Evolutionary conservation across 805 yeast genomes (phyloP), one percentile per base, ranked within the genome.

Genomic region (Zygotorulaspora chibaensis): DNA sequence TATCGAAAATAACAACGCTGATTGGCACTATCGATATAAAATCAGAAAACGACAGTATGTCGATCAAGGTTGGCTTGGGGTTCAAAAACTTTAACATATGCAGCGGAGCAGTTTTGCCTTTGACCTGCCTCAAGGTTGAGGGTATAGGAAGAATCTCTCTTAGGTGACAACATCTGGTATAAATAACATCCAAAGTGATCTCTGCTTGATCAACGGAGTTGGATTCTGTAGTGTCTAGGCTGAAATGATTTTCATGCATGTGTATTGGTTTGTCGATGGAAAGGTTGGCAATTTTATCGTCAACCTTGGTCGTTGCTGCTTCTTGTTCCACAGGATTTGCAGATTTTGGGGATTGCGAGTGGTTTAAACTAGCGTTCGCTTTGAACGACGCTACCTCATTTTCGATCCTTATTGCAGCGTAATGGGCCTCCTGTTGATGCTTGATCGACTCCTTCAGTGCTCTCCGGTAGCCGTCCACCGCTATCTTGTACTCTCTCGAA

Each of bases 121-220:
- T 81, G 1, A 87, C 86, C 61, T 87, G 96, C 58, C 84, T 84
- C 55, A 87, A 60, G 6, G 91, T 88, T 2, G 95, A 91, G 2
- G 96, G 91, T 40, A 90, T 90, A 1, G 98, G 97, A 50, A 90
- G 65, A 46, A 90, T 90, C 58, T 90, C 97, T 45, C 97, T 73
- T 47, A 90, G 70, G 64, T 90, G 97, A 62, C 97, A 90, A 64
- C 97, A 91, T 53, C 97, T 72, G 1, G 96, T 87, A 66, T 90
- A 90, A 58, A 91, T 73, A 38, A 80, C 75, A 56, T 87, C 96
- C 43, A 73, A 50, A 2, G 68, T 65, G 12, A 62, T 38, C 37
- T 65, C 63, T 11, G 52, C 53, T 8, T 59, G 28, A 8, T 47
- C 51, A 5, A 39, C 49, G 15, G 16, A 12, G 58, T 26, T 40